Base-by-base conservation (phyloP, 805 yeast species). In the Myxozyma nipponensis region DNA sequence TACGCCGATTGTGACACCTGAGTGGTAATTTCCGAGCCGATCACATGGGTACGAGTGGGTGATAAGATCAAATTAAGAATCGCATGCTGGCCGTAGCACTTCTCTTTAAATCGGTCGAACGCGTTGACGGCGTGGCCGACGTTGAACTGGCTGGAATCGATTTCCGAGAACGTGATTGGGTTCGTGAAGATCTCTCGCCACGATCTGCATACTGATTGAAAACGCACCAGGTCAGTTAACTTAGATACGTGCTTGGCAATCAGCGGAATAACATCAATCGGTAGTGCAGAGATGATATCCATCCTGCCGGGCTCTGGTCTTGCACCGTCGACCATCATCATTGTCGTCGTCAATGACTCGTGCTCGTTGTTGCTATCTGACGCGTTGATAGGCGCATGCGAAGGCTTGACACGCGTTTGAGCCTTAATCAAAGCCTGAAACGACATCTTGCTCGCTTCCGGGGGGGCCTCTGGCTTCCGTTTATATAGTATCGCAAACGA, bases 151-250 rank as follows among this genome's bases (percentile, higher is more conserved):
- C 13, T 13, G 13, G 32, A 28, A 28, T 30, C 47, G 25, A 54
- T 32, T 9, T 35, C 30, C 26, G 54, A 36, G 49, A 43, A 54
- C 17, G 54, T 40, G 49, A 50, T 39, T 7, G 57, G 47, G 24
- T 49, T 42, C 38, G 58, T 47, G 53, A 54, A 54, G 36, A 52
- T 52, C 26, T 44, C 32, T 19, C 41, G 50, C 58, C 58, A 54
- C 7, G 50, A 18, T 17, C 42, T 38, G 30, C 47, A 51, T n/a
- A 54, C 58, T 34, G 10, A 46, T 38, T 54, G 58, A 41, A 44
- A 52, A 18, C 41, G 41, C n/a, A 54, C 22, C 19, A 54, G 45
- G 40, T 54, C 58, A 3, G 58, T 47, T 22, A 40, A 38, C 10
- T 57, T 45, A 4, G 58, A 57, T 3, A 54, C 44, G 44, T 54